Conservation (phyloP, 805 yeast genomes). For the Lipomyces yamanashiensis region DNA sequence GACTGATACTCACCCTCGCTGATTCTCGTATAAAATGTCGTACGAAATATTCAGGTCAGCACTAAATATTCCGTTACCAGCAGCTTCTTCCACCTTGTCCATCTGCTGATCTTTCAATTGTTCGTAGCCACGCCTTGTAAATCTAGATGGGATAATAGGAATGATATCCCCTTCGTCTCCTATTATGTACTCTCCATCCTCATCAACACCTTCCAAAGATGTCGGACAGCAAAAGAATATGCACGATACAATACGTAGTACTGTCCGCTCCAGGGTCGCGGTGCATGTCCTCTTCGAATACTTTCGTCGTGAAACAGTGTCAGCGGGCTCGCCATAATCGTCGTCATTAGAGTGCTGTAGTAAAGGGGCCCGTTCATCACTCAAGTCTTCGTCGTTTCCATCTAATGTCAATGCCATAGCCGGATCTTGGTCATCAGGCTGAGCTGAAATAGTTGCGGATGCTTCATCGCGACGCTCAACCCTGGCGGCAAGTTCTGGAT, state of each 20-base stretch:
- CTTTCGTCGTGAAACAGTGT: neutral
- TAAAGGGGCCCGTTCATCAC: slow-evolving; percentile 24
- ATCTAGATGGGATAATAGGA: slow-evolving; percentile 4
- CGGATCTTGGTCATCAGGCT: slow-evolving; percentile 10
- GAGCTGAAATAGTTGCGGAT: neutral
- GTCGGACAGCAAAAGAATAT: slow-evolving; percentile 22
- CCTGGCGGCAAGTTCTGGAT: neutral
- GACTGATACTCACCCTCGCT: slow-evolving; percentile 45
- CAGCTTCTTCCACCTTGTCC: neutral
- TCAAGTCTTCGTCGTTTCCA: neutral
- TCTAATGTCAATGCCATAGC: slow-evolving; percentile 4
- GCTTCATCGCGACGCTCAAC: slow-evolving; percentile 1
- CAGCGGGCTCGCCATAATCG: slow-evolving; percentile 4
- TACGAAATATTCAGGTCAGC: slow-evolving; percentile 24
- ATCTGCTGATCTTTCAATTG: slow-evolving; percentile 12
- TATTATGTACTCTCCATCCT: slow-evolving; percentile 8
- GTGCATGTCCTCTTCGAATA: neutral
- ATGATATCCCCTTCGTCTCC: slow-evolving; percentile 10
- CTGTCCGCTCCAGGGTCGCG: neutral
- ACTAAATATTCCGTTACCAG: slow-evolving; percentile 18
- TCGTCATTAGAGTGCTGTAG: slow-evolving; percentile 3
- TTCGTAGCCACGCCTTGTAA: slow-evolving; percentile 12
- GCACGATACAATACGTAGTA: slow-evolving; percentile 10
- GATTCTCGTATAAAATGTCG: slow-evolving; percentile 48
- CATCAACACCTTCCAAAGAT: slow-evolving; percentile 15